These are phyloP conservation scores for Drechslera avenae DNA, from an alignment of 2,329 filamentous ascomycete species.

Conservation along the genomic window DNA sequence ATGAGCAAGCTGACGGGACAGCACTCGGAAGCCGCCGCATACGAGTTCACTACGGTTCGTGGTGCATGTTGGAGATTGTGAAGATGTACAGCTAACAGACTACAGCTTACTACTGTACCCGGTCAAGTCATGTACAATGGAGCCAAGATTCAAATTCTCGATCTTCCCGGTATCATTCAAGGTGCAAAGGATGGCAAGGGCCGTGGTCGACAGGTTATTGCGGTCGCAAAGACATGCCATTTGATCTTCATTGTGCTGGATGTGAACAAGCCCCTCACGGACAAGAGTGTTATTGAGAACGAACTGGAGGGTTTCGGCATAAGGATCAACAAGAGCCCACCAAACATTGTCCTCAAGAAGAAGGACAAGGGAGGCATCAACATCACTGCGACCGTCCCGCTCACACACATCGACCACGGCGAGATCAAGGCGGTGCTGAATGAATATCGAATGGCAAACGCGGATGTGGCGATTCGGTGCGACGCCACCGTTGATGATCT, in stretches of 20 bases:
- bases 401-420: constrained; percentile 90
- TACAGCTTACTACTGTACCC: constrained; percentile 82
- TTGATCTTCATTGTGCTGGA: constrained; percentile 98
- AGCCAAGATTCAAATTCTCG: constrained; percentile 96
- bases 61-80: neutral
- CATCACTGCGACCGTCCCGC: constrained; percentile 90
- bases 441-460: constrained; percentile 95
- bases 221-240: constrained; percentile 97
- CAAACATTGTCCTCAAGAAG: constrained; percentile 99
- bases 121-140: constrained; percentile 97
- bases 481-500: constrained; percentile 97
- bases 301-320: constrained; percentile 98
- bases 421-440: constrained; percentile 98
- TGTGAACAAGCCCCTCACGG: constrained; percentile 96
- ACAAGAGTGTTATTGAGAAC: constrained; percentile 93
- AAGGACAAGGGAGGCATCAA: constrained; percentile 98
- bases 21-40: constrained; percentile 95
- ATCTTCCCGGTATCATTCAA: constrained; percentile 98
- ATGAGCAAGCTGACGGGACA: constrained; percentile 95
- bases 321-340: constrained; percentile 93
- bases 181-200: constrained; percentile 98
- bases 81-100: constrained; percentile 15
- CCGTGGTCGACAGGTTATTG: constrained; percentile 97
- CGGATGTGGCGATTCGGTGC: constrained; percentile 96
- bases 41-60: constrained; percentile 86